Base-by-base conservation (phyloP, 192 early-diverging fungal genomes). In the Pilobolus umbonatus region DNA sequence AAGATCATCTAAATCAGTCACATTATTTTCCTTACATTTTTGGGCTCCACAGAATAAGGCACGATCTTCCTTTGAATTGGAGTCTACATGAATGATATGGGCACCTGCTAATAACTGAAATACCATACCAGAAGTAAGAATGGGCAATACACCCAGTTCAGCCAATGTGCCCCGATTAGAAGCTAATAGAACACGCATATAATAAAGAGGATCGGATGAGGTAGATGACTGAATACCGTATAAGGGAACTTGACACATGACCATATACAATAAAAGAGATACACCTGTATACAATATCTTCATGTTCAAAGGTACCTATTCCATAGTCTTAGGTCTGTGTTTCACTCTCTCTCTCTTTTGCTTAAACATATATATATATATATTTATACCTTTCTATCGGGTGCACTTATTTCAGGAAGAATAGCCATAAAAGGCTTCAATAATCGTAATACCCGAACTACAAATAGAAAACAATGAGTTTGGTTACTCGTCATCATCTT, bases 191-290 rank as follows among this genome's bases (percentile, higher is more conserved):
- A 95, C 93, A 83, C 97, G 93, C 85, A 98, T 87, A 92, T 94
- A 98, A 81, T 98, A 98, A 65, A 99, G 82, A 19, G 97, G 97
- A 78, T 99, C 97, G 34, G 92, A 89, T 15, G 96, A 95, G 62
- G 98, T 95, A 8, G 89, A 91, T 38, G 96, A 96, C 95, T 98
- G 96, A 74, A 99, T 99, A 55, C 97, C 97, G 78, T 97, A 99
- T 50, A 99, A 81, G 11, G 97, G 96, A 47, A 99, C 93, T 79
- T 99, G 97, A n/a, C 96, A 95, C 78, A 93, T 93, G 24, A 98
- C 93, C 69, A 99, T 83, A 85, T 95, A 99, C 60, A 97, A 92
- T 73, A 98, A 91, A 28, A 99, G 84, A 15, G 95, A 96, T 75
- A 98, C 94, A 26, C 88, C 94, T 25, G 97, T 99, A 95, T 96